These are phyloP conservation scores for Lichenothelia convexa DNA, from an alignment of 495 filamentous ascomycete species.

Conservation along the genomic window DNA sequence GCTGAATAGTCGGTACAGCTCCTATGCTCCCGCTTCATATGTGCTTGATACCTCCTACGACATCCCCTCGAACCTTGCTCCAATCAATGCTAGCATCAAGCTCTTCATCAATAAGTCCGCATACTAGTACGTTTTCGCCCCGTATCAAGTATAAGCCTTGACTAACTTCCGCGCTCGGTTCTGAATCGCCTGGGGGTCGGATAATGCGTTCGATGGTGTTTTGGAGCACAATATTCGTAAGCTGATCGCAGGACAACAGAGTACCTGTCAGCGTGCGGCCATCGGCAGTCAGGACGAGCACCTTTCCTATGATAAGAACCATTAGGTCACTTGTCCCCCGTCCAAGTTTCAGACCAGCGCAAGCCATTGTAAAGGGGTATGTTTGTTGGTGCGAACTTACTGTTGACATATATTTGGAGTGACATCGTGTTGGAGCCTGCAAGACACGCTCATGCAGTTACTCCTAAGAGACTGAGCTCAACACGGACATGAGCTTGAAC, in stretches of 20 bases:
- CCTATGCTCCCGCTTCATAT: no score
- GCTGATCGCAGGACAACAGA: slow-evolving; percentile 73
- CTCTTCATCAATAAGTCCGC: slow-evolving; percentile 75
- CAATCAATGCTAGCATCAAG: slow-evolving; percentile 81
- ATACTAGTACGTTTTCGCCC: slow-evolving; percentile 86
- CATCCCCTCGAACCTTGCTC: slow-evolving; percentile 68
- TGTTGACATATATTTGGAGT: no score
- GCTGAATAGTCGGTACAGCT: no score
- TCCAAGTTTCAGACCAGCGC: no score
- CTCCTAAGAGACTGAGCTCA: no score
- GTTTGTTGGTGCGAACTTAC: no score
- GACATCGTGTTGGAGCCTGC: no score
- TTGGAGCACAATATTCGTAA: slow-evolving; percentile 79
- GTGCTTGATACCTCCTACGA: slow-evolving; percentile 70
- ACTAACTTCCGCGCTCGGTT: slow-evolving; percentile 60
- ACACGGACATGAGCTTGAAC: no score
- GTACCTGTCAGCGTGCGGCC: slow-evolving; percentile 73
- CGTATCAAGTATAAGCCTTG: slow-evolving; percentile 84
- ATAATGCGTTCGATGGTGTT: slow-evolving; percentile 82
- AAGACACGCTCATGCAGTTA: no score
- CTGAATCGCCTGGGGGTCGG: slow-evolving; percentile 59
- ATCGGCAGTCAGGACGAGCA: slow-evolving; percentile 80
- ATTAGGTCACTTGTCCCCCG: no score
- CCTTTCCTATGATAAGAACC: slow-evolving; percentile 68
- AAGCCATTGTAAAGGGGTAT: no score